These are phyloP conservation scores for Papiliotrema laurentii DNA, from an alignment of 1,284 basidiomycete species.

Conservation along the genomic window DNA sequence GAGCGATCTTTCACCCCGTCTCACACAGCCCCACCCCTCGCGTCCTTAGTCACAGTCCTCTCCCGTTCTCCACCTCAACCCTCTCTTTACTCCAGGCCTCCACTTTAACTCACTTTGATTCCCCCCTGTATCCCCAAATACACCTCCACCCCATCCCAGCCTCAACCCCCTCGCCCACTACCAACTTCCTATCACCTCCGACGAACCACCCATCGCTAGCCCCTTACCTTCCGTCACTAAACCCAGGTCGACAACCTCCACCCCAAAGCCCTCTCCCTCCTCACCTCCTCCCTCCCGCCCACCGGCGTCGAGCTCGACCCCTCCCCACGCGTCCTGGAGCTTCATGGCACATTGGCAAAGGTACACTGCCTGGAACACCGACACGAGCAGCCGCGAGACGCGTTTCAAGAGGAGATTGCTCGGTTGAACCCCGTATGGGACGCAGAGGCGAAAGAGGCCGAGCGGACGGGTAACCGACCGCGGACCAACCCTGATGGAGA, in stretches of 20 bases:
- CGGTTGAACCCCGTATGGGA: slow-evolving; percentile 74
- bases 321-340: slow-evolving; percentile 61
- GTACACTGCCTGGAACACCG: slow-evolving; percentile 67
- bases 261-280: slow-evolving; percentile 60
- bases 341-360: slow-evolving; percentile 82
- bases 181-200: too few species aligned
- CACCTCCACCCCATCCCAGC: too few species aligned
- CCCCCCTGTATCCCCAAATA: too few species aligned
- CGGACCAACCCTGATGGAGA: slow-evolving; percentile 90
- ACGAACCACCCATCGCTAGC: too few species aligned
- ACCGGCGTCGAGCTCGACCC: slow-evolving; percentile 1
- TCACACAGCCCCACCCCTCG: too few species aligned
- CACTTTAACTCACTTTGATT: too few species aligned
- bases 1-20: too few species aligned
- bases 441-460: slow-evolving; percentile 62
- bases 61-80: too few species aligned
- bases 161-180: too few species aligned
- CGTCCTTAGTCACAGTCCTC: too few species aligned
- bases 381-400: slow-evolving; percentile 62
- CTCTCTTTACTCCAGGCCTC: too few species aligned
- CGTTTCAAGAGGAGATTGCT: slow-evolving; percentile 70
- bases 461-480: slow-evolving; percentile 58
- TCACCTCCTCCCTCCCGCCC: slow-evolving; percentile 12
- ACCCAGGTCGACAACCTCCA: slow-evolving; percentile 83
- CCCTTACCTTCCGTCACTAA: too few species aligned